phyloP scores from a whole-genome alignment of 164 flowering plant genomes.

The Liquidambar formosana region DNA sequence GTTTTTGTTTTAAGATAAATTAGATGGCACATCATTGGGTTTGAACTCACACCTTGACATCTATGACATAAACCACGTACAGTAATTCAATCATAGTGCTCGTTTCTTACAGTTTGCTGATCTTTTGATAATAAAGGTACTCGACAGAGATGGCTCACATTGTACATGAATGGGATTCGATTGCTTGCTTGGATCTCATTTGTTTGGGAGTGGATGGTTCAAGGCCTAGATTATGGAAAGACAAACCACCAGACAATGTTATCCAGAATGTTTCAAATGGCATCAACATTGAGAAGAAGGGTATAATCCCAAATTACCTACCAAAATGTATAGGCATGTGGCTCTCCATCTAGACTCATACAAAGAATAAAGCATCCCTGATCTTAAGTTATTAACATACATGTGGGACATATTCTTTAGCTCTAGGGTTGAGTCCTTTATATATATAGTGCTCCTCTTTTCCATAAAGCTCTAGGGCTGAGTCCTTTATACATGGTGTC shows the following conservation, averaged over 20 bases:
- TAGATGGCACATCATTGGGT: neutral
- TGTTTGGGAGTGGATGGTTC: neutral
- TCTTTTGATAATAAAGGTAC: neutral
- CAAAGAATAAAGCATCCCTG: no score
- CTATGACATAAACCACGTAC: no score
- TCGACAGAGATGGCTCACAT: neutral
- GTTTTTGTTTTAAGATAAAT: no score
- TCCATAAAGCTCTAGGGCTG: no score
- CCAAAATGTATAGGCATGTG: neutral
- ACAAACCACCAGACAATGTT: no score
- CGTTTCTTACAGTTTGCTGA: neutral
- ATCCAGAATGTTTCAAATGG: neutral
- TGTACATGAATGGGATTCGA: neutral
- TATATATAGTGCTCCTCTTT: no score
- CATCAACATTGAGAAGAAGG: neutral
- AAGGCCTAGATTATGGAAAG: neutral
- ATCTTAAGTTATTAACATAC: no score
- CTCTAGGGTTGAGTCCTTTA: no score
- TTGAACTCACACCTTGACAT: neutral
- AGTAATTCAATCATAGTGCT: neutral
- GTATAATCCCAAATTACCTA: neutral
- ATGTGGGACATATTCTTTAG: no score
- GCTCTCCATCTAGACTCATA: no score
- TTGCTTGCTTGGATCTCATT: neutral
- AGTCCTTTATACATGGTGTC: no score